Evolutionary conservation across 23 red algal species (phyloP), one percentile per base, ranked within the genome.

Genomic region (Chondrus crispus): DNA sequence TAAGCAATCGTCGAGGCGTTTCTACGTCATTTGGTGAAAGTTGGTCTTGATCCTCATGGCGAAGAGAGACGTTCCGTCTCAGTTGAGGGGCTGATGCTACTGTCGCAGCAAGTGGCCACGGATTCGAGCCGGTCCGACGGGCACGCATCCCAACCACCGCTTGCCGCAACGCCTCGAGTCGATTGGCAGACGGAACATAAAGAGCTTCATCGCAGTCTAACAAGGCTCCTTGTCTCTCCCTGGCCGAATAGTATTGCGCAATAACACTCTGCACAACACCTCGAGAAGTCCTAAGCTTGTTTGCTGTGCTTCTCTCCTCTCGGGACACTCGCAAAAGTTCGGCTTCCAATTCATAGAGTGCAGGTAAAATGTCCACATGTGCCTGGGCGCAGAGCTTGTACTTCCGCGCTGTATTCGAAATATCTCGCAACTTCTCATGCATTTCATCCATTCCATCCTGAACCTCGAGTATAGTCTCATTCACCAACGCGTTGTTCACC

Each of bases 181-280:
- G 87, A 7, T 53, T 64, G 40, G 71, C 35, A 26, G 87, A 90
- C 35, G 87, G 49, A 30, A 46, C 72, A n/a, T 90, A 90, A 3
- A 63, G 48, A 80, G 87, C 32, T 32, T 80, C 87, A 64, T 90
- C 52, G 44, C 48, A 90, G 28, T 75, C 70, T 47, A 51, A n/a
- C 46, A 90, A 50, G 2, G 73, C 39, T 5, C 50, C 72, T 2
- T 51, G 87, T 28, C 64, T 90, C 47, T 90, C 72, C 6, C 71
- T 60, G 13, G 70, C 47, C 3, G 87, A 81, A 52, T 90, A 90
- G 46, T 90, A 81, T 49, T 90, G 87, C 28, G 87, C 87, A 35
- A 90, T 90, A 30, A 72, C 74, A 66, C 87, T 90, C 43, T 90
- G 87, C 2, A 90, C 60, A 44, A 90, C 87, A 66, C 87, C 87